Evolutionary conservation across 140 eudicot species (phyloP), one percentile per base, ranked within the genome.

Genomic region (Cichorium intybus): DNA sequence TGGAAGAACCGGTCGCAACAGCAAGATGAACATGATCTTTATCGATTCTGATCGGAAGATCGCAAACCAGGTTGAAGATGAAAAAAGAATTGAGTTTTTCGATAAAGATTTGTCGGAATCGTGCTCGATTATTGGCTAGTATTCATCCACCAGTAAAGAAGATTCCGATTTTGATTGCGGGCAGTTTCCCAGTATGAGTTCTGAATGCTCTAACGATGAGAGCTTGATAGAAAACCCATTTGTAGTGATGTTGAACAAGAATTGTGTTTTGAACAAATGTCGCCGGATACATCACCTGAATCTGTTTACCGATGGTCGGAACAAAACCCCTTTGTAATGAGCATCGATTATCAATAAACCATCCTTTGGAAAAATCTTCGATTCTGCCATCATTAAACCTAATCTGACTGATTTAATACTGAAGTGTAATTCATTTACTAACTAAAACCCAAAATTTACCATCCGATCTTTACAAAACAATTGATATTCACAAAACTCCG

Each of bases 151-250:
- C 43, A 81, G 84, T 64, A 81, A 81, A 55, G 76, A 78, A 43
- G 85, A 81, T 41, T 84, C 87, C 0, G 85, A 81, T 35, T 58
- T 47, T 10, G 84, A 79, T 16, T 39, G 46, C 12, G 46, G 46
- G 46, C 16, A 8, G 46, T 39, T 39, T 39, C 46, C 46, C 16
- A 39, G 46, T 16, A 16, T 11, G 10, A 65, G 60, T 58, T 72
- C 89, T 10, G 95, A 82, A 9, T 95, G 72, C 1, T 78, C 88
- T 6, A 95, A 89, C 48, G 97, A 89, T 54, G 97, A 89, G 41
- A 77, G 97, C 60, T 67, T 89, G 23, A 83, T 89, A 22, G 95
- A 89, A 60, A 85, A n/a, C n/a, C n/a, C n/a, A n/a, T n/a, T n/a
- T n/a, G n/a, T 89, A 47, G 15, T 0, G 49, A 43, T 43, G 49